These are phyloP conservation scores for Jackrogersella minutella DNA, from an alignment of 495 filamentous ascomycete genomes.

Conservation along the genomic window DNA sequence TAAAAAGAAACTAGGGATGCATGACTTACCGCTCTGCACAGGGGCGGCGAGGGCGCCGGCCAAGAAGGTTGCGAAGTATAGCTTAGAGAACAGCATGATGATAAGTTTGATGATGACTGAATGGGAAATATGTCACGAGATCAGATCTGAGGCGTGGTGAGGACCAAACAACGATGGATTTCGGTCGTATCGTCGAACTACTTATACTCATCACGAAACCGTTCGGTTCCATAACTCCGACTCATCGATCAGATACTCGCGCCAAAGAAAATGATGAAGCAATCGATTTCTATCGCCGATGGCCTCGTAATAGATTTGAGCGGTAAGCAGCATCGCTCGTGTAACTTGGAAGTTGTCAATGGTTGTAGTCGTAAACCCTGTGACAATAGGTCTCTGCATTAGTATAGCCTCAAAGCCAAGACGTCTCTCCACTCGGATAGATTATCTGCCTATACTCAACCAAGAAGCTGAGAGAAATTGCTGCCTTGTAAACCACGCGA, in stretches of 20 bases:
- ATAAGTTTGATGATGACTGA: not conserved
- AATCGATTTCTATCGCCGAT: not conserved
- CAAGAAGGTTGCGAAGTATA: constrained; percentile 19
- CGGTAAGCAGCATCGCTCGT: not conserved
- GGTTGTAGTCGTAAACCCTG: not conserved
- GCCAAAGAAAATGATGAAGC: not conserved
- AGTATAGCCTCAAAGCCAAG: not conserved
- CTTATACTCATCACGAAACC: not conserved
- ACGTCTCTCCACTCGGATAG: not conserved
- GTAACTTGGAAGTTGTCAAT: not conserved
- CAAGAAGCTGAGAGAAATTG: not conserved
- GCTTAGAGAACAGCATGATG: constrained; percentile 23
- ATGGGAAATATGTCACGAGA: not conserved
- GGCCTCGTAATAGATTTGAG: not conserved
- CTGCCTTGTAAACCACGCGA: not conserved
- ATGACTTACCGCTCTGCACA: constrained; percentile 11
- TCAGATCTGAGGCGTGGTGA: not conserved
- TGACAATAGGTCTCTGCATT: not conserved
- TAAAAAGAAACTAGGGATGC: too few species aligned
- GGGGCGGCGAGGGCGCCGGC: constrained; percentile 14
- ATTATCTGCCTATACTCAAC: not conserved
- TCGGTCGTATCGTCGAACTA: not conserved
- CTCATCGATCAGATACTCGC: not conserved
- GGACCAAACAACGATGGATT: not conserved
- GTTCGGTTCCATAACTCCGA: not conserved